Evolutionary conservation across 306 rosid genomes (phyloP), one percentile per base, ranked within the genome.

Genomic region (Citrullus amarus): DNA sequence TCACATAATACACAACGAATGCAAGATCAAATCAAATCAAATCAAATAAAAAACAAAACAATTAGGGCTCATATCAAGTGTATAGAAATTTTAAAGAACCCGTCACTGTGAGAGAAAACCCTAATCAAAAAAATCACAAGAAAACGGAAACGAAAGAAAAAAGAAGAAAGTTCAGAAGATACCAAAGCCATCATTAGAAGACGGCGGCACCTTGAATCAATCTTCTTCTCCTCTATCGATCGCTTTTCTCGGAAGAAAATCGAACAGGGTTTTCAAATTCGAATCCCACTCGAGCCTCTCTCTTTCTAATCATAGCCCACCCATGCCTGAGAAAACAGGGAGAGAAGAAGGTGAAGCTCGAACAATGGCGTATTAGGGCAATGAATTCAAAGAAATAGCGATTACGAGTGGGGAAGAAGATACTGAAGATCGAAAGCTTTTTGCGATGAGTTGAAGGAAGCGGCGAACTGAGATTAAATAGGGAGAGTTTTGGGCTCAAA

Each of bases 21-120:
- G 94, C 91, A 2, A 25, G 28, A 25, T 25, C 28, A 25, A 82
- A 18, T 18, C 0, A 58, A 7, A 10, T 7, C 3, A 9, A 38
- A n/a, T 3, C 28, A 25, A 25, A 32, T 32, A 32, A 32, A 32
- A 32, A 25, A 5, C 14, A 41, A 10, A 55, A 55, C 34, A 25
- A 1, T 2, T 0, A n/a, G 82, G 91, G 96, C 96, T 92, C 96
- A 92, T 92, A 89, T 86, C 93, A 87, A 92, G 93, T 88, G 96
- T 86, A 70, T 70, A 70, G 56, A 90, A 75, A 80, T 59, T 75
- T 16, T 15, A 28, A 72, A 66, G 80, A 88, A 32, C 56, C 91
- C 62, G 84, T 88, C 91, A 88, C 56, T 0, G 88, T 38, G 83
- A 88, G 81, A 11, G 54, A 53, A 76, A 48, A 81, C 54, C 88